Conservation (phyloP, 495 filamentous ascomycete genomes). For the Elasticomyces elasticus region DNA sequence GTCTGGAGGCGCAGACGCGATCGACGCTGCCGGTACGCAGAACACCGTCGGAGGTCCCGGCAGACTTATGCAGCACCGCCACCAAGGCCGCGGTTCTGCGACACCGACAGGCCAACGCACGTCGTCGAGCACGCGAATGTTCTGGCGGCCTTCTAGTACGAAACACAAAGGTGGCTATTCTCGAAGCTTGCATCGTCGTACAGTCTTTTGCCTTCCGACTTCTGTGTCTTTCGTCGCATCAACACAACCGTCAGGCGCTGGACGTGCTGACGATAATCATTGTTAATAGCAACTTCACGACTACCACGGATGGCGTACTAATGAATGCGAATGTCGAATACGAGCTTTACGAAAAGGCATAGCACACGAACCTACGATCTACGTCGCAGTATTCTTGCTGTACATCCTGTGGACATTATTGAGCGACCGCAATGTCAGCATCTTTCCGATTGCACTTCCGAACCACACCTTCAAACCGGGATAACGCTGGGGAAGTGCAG, state of each 20-base stretch:
- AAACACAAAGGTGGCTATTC: conserved; percentile 11
- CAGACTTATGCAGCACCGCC: conserved; percentile 19
- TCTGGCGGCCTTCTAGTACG: conserved; percentile 3
- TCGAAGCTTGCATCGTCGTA: too few relatives aligned
- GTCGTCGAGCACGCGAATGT: conserved; percentile 5
- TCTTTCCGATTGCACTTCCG: conserved; percentile 14
- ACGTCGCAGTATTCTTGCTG: background rate
- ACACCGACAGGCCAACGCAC: conserved; percentile 4
- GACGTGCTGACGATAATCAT: conserved; percentile 16
- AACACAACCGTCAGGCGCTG: conserved; percentile 17
- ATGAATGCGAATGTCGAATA: background rate
- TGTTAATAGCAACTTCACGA: background rate
- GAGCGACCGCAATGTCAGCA: conserved; percentile 7
- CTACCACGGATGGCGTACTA: conserved; percentile 1
- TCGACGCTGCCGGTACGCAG: conserved; percentile 4
- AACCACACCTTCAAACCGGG: background rate
- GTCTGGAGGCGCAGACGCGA: conserved; percentile 4
- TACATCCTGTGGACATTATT: background rate
- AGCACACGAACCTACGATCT: conserved; percentile 11
- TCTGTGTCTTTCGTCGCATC: too few relatives aligned
- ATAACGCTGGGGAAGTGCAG: background rate
- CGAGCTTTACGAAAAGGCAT: conserved; percentile 9
- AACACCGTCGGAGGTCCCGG: background rate
- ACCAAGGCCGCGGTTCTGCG: conserved; percentile 7
- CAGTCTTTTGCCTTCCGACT: too few relatives aligned